Percentiles rank a stretch among this genome's conserved stretches.
Conservation (phyloP, 1,284 basidiomycete species). For the Rhizoctonia solani region DNA sequence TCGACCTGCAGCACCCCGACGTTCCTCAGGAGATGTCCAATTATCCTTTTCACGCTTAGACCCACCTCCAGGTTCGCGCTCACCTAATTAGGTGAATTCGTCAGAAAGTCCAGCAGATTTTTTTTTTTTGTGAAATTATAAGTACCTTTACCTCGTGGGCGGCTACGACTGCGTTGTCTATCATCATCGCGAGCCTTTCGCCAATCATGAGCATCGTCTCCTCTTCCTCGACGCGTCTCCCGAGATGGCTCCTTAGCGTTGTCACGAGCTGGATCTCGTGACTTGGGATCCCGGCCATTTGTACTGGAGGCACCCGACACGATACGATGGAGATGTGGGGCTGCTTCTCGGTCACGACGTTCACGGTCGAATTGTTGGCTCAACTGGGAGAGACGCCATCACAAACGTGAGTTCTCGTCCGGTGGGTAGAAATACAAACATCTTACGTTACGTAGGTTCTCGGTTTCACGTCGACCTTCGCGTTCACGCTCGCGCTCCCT, state of each 20-base stretch:
- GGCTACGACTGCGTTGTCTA: constrained; percentile 17
- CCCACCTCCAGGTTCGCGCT: constrained; percentile 49
- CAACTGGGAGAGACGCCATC: neutral
- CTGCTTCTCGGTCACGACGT: constrained; percentile 29
- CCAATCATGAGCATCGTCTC: constrained; percentile 30
- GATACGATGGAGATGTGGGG: constrained; percentile 25
- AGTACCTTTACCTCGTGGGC: constrained; percentile 12
- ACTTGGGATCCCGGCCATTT: constrained; percentile 19
- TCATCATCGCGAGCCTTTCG: constrained; percentile 26
- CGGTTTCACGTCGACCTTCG: constrained; percentile 46
- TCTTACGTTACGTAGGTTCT: constrained; percentile 38
- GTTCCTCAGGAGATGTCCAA: constrained; percentile 59
- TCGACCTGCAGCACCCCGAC: constrained; percentile 55
- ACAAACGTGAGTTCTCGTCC: constrained; percentile 1
- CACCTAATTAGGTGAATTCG: constrained; percentile 49
- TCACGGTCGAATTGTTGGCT: constrained; percentile 31
- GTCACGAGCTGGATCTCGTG: constrained; percentile 11
- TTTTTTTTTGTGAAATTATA: too few relatives aligned
- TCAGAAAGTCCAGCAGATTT: too few relatives aligned
- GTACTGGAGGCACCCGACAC: constrained; percentile 16
- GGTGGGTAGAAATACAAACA: neutral
- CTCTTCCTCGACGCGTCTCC: constrained; percentile 5
- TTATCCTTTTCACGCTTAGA: constrained; percentile 47
- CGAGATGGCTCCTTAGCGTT: constrained; percentile 4
- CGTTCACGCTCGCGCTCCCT: constrained; percentile 50